Evolutionary conservation across 129 eudicot species (phyloP).

Genomic region (Smallanthus sonchifolius): DNA sequence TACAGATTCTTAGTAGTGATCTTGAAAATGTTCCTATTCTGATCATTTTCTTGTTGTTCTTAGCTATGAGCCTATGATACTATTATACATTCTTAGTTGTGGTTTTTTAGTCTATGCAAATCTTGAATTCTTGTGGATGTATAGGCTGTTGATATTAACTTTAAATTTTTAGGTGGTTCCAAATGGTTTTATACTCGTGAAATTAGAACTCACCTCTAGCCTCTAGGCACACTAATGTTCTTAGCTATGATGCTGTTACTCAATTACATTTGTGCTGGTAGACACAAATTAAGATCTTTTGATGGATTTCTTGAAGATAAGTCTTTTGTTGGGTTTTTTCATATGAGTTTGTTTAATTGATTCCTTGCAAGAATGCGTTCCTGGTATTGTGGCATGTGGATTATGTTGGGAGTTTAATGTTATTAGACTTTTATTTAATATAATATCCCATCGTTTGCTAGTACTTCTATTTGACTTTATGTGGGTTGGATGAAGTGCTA

Average conservation of each 20-base stretch:
- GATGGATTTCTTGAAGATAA: background rate
- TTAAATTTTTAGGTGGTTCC: background rate
- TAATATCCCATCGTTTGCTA: background rate
- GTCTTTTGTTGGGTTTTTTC: background rate
- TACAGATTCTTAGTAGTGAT: background rate
- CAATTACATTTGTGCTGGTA: background rate
- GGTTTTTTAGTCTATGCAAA: conserved; percentile 6
- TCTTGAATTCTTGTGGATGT: conserved; percentile 1
- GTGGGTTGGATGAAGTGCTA: background rate
- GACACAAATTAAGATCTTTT: background rate
- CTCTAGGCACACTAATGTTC: background rate
- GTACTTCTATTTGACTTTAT: background rate
- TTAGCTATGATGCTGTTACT: background rate
- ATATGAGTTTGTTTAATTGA: background rate
- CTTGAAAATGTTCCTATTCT: background rate
- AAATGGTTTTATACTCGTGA: background rate
- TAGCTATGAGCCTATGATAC: conserved; percentile 4
- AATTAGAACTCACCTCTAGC: background rate
- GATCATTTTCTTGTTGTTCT: background rate
- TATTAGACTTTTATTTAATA: background rate
- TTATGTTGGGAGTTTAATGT: background rate
- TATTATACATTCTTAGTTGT: background rate
- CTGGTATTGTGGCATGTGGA: background rate
- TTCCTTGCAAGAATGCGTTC: background rate
- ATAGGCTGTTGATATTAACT: background rate